phyloP scores from a whole-genome alignment of 768 basidiomycete genomes.

The Daedalea quercina region DNA sequence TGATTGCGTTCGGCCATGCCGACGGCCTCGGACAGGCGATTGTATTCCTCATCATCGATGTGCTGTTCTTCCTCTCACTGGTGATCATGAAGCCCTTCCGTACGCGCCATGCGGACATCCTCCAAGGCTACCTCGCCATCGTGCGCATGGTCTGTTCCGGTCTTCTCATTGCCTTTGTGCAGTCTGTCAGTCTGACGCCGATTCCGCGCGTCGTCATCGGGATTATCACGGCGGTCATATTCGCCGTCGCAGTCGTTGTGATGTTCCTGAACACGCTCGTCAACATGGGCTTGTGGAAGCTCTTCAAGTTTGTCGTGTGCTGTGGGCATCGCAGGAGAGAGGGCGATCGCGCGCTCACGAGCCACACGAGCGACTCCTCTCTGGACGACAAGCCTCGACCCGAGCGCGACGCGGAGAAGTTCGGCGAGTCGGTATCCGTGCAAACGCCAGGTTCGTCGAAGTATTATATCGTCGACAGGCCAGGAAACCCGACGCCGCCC shows the following conservation, averaged over 20 bases:
- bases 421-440: conserved; percentile 1
- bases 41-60: conserved; percentile 59
- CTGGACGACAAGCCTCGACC: conserved; percentile 12
- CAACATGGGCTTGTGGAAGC: conserved; percentile 19
- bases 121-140: conserved; percentile 59
- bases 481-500: conserved; percentile 20
- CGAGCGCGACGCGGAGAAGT: conserved; percentile 11
- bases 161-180: conserved; percentile 71
- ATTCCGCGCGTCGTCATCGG: conserved; percentile 84
- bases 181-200: conserved; percentile 52
- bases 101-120: conserved; percentile 64
- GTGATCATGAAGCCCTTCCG: conserved; percentile 56
- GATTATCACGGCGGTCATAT: conserved; percentile 63
- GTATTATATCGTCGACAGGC: conserved; percentile 11
- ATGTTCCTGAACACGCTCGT: conserved; percentile 52
- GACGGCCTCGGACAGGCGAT: conserved; percentile 67
- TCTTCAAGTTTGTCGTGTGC: conserved; percentile 11
- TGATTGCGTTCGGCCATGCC: conserved; percentile 59
- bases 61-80: conserved; percentile 45
- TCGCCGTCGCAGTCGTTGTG: conserved; percentile 62
- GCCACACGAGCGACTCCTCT: conserved; percentile 14
- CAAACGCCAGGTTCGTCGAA: conserved; percentile 16
- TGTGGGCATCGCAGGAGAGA: conserved; percentile 8
- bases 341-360: conserved; percentile 13
- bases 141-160: conserved; percentile 65